These are phyloP conservation scores for Lathyrus tuberosus DNA, from an alignment of 306 rosid species.

Conservation along the genomic window DNA sequence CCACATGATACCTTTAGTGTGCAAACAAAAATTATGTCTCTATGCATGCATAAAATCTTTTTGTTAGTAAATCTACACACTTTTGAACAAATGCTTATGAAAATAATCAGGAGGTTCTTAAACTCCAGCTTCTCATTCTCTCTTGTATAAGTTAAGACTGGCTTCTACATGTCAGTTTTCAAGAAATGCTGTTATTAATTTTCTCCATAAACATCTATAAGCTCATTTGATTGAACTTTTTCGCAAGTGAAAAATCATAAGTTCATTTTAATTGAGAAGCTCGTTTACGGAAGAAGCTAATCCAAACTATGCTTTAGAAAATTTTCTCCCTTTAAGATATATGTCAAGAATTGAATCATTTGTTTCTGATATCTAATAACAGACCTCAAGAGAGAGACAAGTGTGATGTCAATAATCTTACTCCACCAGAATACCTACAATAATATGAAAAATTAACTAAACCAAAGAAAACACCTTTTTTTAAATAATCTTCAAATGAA, in stretches of 20 bases:
- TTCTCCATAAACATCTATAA: slow-evolving; percentile 9
- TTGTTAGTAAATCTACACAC: too few species aligned
- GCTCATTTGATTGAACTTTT: neutral
- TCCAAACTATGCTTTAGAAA: neutral
- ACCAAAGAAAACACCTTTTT: neutral
- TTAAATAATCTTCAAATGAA: slow-evolving; percentile 31
- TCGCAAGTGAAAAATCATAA: neutral
- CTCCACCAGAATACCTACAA: slow-evolving; percentile 24
- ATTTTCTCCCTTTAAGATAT: neutral
- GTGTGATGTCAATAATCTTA: slow-evolving; percentile 11
- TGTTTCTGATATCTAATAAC: slow-evolving; percentile 11
- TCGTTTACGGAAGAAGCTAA: neutral
- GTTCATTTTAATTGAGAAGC: neutral
- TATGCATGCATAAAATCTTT: neutral
- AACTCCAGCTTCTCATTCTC: neutral
- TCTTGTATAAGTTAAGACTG: neutral
- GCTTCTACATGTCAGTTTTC: neutral
- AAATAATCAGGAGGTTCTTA: neutral
- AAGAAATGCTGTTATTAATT: neutral
- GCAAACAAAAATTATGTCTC: neutral
- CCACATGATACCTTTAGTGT: too few species aligned
- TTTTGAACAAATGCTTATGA: neutral
- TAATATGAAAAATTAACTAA: neutral
- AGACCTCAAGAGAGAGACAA: slow-evolving; percentile 14
- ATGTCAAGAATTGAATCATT: slow-evolving; percentile 21